A percentile compares a stretch with the other conserved stretches of the same genome.
Conservation (phyloP, 306 rosid genomes). For the Sophora flavescens region DNA sequence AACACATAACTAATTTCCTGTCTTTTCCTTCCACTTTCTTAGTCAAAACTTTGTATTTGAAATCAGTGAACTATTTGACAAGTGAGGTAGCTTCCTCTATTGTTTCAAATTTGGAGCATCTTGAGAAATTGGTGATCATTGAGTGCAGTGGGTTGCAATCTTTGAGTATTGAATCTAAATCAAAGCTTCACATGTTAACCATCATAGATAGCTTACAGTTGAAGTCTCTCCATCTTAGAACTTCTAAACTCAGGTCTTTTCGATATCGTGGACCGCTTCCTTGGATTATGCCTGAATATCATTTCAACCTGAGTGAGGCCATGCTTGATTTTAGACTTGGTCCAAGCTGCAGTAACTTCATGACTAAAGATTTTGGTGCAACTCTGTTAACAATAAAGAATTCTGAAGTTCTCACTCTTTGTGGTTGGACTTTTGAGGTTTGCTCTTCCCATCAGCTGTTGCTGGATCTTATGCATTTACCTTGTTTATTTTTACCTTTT, state of each 20-base stretch:
- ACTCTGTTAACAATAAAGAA: slow-evolving; percentile 75
- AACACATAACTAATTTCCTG: slow-evolving; percentile 27
- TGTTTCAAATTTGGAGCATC: slow-evolving; percentile 56
- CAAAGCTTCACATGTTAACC: slow-evolving; percentile 60
- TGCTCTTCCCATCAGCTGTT: slow-evolving; percentile 2
- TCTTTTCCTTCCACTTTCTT: slow-evolving; percentile 53
- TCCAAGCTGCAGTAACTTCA: slow-evolving; percentile 41
- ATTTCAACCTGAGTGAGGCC: slow-evolving; percentile 74
- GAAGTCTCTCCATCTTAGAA: slow-evolving; percentile 57
- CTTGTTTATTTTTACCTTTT: neutral
- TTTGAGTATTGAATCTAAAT: slow-evolving; percentile 55
- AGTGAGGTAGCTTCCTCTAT: slow-evolving; percentile 61
- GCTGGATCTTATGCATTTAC: neutral
- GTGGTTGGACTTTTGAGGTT: slow-evolving; percentile 87
- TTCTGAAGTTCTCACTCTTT: slow-evolving; percentile 62
- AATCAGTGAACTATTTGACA: slow-evolving; percentile 61
- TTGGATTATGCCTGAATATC: slow-evolving; percentile 57
- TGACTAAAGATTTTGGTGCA: slow-evolving; percentile 68
- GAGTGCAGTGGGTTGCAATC: slow-evolving; percentile 66
- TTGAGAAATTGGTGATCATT: slow-evolving; percentile 69
- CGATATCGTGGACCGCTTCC: slow-evolving; percentile 69
- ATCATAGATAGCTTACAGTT: slow-evolving; percentile 69
- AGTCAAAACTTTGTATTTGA: slow-evolving; percentile 68
- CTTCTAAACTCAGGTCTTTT: slow-evolving; percentile 64
- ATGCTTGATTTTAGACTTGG: slow-evolving; percentile 81